Base-by-base conservation (phyloP, 2,329 filamentous ascomycete species). In the Metarhizium rileyi region DNA sequence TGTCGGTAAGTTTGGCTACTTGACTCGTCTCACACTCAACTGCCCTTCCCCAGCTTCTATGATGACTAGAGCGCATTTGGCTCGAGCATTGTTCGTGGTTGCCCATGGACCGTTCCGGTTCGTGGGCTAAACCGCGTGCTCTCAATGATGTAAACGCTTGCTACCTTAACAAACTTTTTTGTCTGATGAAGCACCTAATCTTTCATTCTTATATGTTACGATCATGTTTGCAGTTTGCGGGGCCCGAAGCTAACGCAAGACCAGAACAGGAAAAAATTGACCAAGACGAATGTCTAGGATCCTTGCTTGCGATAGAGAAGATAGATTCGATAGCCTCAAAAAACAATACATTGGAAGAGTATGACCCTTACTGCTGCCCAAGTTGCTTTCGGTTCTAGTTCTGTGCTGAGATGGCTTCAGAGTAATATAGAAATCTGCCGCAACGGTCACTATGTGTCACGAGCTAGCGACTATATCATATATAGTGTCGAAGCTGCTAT, bases 51-150 rank as follows among this genome's bases (percentile, higher is more conserved):
- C 62, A 50, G 52, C 62, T 67, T 67, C 67, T 66, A 90, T 94
- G 91, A 97, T 97, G 91, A 97, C 91, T 89, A 91, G 91, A 97
- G 91, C 90, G 91, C 91, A 97, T 97, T 97, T 97, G 91, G 91
- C 91, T 97, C 89, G 91, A 97, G 91, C 78, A 95, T 90, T 81
- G 82, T 75, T 70, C 73, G 76, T 73, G 71, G 73, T 66, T 69
- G 70, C 70, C 74, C 74, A 75, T 75, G 70, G 73, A 70, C 75
- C 84, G 86, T 83, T 95, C 85, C 79, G 91, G 88, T 85, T 76
- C 70, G 73, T 72, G 71, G 71, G 72, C 61, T 64, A 65, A 58
- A 66, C 72, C 69, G 67, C 74, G 73, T 73, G 75, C 78, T 80
- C 84, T 95, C 91, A 80, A 81, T 96, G 91, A 96, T 96, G 91